Conservation (phyloP, 768 basidiomycete species). For the Lyophyllum atratum region DNA sequence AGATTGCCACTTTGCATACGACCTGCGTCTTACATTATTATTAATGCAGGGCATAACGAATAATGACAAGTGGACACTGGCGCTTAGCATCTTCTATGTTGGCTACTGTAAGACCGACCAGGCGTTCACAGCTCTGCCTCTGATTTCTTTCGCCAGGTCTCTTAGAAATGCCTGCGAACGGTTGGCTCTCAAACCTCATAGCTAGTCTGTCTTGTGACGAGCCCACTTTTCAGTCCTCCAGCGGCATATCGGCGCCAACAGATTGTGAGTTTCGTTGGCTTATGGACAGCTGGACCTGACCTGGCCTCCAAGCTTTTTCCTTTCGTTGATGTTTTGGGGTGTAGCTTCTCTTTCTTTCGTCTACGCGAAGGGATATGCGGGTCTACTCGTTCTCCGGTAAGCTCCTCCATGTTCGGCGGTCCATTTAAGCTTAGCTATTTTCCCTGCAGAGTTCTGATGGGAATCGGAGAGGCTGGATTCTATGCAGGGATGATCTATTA, state of each 20-base stretch:
- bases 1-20: no score
- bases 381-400: slow-evolving; percentile 48
- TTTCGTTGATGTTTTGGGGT: slow-evolving; percentile 56
- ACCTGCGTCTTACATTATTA: not conserved
- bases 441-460: slow-evolving; percentile 42
- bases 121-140: no score
- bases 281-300: not conserved
- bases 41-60: slow-evolving; percentile 44
- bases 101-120: slow-evolving; percentile 45
- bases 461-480: slow-evolving; percentile 61
- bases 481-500: slow-evolving; percentile 67
- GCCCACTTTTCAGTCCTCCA: slow-evolving; percentile 43
- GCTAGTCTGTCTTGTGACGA: not conserved
- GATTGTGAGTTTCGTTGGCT: slow-evolving; percentile 40
- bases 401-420: not conserved
- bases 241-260: slow-evolving; percentile 56
- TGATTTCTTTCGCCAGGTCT: slow-evolving; percentile 28
- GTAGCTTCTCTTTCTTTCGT: slow-evolving; percentile 51
- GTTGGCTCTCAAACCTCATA: slow-evolving; percentile 22
- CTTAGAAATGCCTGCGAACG: slow-evolving; percentile 59
- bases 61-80: slow-evolving; percentile 59
- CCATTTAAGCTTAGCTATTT: no score
- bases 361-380: slow-evolving; percentile 56
- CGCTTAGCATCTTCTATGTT: slow-evolving; percentile 59
- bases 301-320: slow-evolving; percentile 44